Base-by-base conservation (phyloP, 2,329 filamentous ascomycete species). In the Exophiala sp. region DNA sequence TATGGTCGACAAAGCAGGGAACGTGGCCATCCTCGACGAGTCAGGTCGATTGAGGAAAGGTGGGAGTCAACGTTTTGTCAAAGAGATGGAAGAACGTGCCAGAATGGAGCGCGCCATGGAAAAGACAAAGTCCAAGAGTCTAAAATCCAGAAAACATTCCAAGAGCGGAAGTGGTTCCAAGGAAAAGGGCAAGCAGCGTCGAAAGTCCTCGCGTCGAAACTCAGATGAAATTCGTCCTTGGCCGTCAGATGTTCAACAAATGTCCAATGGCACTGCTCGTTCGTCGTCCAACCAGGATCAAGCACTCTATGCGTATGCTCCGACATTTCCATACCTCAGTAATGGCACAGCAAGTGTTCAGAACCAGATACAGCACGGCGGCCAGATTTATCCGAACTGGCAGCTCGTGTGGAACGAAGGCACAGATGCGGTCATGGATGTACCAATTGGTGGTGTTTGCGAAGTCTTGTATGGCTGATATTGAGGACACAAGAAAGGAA, bases 361-460 rank as follows among this genome's bases (percentile, higher is more conserved):
- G 33, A 20, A 47, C 24, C 36, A 46, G 2, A 20, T 35, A 11
- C 50, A 50, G 34, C 21, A 32, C n/a, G 21, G 33, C 10, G 35
- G 39, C 12, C 24, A 40, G 1, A 14, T 32, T 2, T 47, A 62
- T 29, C 71, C 81, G 60, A 81, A 90, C 66, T 97, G 94, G 92
- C 85, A 80, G 65, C 80, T 78, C 54, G 79, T 95, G 14, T 99
- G 94, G 94, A 91, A 85, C 65, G 85, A 89, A 64, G 91, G 94
- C 14, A 99, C 94, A 0, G 94, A 99, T 77, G 94, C 91, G 1
- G 94, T 97, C 6, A 88, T 99, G 88, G 94, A 99, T 73, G 86
- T 99, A 45, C 94, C 94, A 6, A 81, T 97, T 61, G 91, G 91
- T 8, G 94, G 92, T 0, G 92, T 97, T 1, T 97, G 92, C 67